phyloP scores from a whole-genome alignment of 495 filamentous ascomycete species.

The Penicillium atrosanguineum region DNA sequence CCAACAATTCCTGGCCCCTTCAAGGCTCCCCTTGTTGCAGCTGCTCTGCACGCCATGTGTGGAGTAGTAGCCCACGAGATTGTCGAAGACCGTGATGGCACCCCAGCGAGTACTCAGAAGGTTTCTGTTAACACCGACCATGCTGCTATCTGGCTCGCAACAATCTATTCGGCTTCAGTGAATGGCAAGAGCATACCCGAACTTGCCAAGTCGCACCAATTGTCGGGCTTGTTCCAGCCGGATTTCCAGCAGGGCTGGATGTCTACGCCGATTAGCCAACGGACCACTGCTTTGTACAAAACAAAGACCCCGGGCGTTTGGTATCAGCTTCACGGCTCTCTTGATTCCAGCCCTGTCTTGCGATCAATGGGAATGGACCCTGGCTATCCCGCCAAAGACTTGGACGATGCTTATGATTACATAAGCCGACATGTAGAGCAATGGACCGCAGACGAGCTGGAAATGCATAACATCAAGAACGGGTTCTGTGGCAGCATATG shows the following conservation, averaged over 20 bases:
- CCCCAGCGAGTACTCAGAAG: neutral
- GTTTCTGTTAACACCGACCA: conserved; percentile 31
- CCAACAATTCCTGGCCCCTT: conserved; percentile 27
- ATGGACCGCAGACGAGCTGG: conserved; percentile 33
- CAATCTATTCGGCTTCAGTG: conserved; percentile 16
- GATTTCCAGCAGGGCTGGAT: conserved; percentile 23
- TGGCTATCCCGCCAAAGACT: conserved; percentile 3
- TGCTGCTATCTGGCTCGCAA: conserved; percentile 29
- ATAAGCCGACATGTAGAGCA: conserved; percentile 23
- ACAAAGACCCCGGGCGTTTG: conserved; percentile 21
- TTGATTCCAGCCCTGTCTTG: conserved; percentile 15
- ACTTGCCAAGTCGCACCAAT: too few species aligned
- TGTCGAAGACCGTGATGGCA: conserved; percentile 24
- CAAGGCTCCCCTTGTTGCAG: conserved; percentile 24
- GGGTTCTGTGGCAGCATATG: conserved; percentile 36
- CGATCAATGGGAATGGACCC: conserved; percentile 15
- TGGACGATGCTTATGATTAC: conserved; percentile 19
- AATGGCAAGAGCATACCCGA: too few species aligned
- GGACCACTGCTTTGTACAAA: conserved; percentile 24
- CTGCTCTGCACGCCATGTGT: conserved; percentile 30
- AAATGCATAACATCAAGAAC: conserved; percentile 31
- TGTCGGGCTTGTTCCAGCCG: conserved; percentile 6
- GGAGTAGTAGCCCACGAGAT: conserved; percentile 30
- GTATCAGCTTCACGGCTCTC: conserved; percentile 31
- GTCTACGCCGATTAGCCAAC: conserved; percentile 3